These are phyloP conservation scores for Amyloporia xantha DNA, from an alignment of 768 basidiomycete species.

Conservation along the genomic window DNA sequence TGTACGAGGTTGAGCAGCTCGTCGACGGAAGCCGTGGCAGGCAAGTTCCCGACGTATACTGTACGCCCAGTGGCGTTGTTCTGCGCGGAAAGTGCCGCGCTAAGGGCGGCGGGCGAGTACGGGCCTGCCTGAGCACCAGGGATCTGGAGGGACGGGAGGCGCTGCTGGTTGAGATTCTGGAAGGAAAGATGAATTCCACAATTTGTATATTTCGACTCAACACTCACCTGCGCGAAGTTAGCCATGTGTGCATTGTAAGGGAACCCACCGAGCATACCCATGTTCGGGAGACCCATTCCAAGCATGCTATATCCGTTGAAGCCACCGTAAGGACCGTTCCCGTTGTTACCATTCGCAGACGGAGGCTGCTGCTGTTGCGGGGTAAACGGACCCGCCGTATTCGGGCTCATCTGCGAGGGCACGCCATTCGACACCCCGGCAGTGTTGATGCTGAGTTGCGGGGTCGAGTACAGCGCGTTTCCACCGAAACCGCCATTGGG, in stretches of 20 bases:
- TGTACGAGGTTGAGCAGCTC: constrained; percentile 97
- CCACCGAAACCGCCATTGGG: constrained; percentile 41
- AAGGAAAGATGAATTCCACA: too few relatives aligned
- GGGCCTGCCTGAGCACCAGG: constrained; percentile 59
- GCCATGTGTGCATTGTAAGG: constrained; percentile 67
- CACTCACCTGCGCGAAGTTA: constrained; percentile 55
- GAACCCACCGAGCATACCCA: constrained; percentile 67
- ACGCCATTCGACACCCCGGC: constrained; percentile 41
- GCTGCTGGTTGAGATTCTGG: constrained; percentile 46
- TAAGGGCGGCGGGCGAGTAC: constrained; percentile 75
- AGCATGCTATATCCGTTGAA: constrained; percentile 74
- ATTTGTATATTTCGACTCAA: too few relatives aligned
- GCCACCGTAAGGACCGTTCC: constrained; percentile 41
- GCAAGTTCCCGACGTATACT: constrained; percentile 95
- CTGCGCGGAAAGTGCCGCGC: constrained; percentile 57
- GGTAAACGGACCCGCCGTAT: constrained; percentile 49
- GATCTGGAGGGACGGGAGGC: constrained; percentile 64
- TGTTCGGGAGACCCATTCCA: constrained; percentile 71
- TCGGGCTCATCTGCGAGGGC: constrained; percentile 63
- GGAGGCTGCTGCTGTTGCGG: constrained; percentile 35
- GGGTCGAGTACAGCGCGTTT: constrained; percentile 68
- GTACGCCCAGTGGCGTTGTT: constrained; percentile 72
- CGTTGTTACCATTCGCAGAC: constrained; percentile 33
- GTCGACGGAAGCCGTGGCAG: constrained; percentile 92
- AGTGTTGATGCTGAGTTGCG: constrained; percentile 64